phyloP scores from a whole-genome alignment of 2,329 filamentous ascomycete genomes.

The Xylariaceae sp. region DNA sequence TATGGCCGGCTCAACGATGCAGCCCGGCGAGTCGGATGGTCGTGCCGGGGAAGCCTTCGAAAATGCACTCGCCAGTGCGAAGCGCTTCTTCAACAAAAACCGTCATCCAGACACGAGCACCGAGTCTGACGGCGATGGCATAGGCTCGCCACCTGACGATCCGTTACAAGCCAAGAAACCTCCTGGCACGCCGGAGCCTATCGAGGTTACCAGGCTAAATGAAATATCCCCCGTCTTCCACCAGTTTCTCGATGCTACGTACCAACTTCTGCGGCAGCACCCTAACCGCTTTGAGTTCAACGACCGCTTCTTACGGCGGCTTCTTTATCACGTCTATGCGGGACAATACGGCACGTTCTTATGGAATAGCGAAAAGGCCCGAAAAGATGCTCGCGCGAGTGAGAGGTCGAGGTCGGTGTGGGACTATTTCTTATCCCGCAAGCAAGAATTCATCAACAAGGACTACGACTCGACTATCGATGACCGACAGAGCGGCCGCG shows the following conservation, averaged over 20 bases:
- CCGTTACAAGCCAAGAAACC: slow-evolving; percentile 39
- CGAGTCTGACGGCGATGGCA: slow-evolving; percentile 54
- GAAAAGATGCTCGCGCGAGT: slow-evolving; percentile 67
- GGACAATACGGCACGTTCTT: slow-evolving; percentile 97
- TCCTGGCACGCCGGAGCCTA: slow-evolving; percentile 49
- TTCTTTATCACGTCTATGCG: slow-evolving; percentile 92
- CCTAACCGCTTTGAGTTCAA: slow-evolving; percentile 94
- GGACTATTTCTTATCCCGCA: slow-evolving; percentile 89
- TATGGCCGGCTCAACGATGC: slow-evolving; percentile 65
- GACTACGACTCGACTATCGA: slow-evolving; percentile 76
- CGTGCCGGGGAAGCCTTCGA: slow-evolving; percentile 75
- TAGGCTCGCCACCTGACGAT: slow-evolving; percentile 34
- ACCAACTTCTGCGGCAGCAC: slow-evolving; percentile 84
- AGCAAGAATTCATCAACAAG: slow-evolving; percentile 79
- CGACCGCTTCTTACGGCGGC: slow-evolving; percentile 83
- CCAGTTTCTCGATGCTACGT: slow-evolving; percentile 93
- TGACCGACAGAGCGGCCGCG: slow-evolving; percentile 76
- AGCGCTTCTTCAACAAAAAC: slow-evolving; percentile 86
- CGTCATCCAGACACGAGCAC: slow-evolving; percentile 60
- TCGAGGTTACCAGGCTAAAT: slow-evolving; percentile 75
- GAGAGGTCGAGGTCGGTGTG: slow-evolving; percentile 86
- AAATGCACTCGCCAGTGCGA: slow-evolving; percentile 81
- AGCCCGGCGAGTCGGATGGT: slow-evolving; percentile 63
- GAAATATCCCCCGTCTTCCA: slow-evolving; percentile 97
- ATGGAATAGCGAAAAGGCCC: slow-evolving; percentile 91